Evolutionary conservation across 306 rosid species (phyloP).

Genomic region (Heteromeles arbutifolia): DNA sequence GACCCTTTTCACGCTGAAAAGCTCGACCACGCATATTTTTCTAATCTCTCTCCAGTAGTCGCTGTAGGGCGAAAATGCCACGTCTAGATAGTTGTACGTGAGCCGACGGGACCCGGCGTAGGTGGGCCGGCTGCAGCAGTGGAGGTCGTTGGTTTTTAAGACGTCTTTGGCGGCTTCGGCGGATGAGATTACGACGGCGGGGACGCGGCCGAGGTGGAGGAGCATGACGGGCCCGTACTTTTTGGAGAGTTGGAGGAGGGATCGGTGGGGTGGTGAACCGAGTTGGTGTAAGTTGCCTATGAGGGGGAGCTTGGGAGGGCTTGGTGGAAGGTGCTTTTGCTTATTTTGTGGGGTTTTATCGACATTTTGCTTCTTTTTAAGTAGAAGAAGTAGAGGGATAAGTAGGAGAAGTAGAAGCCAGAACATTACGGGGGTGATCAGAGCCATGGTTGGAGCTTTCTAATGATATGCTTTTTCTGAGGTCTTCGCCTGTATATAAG

Average conservation of each 20-base stretch:
- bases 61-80: slow-evolving; percentile 26
- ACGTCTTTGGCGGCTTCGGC: slow-evolving; percentile 21
- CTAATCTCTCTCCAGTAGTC: slow-evolving; percentile 37
- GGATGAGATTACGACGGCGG: slow-evolving; percentile 19
- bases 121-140: slow-evolving; percentile 24
- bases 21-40: slow-evolving; percentile 22
- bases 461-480: no score
- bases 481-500: no score
- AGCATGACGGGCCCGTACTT: slow-evolving; percentile 25
- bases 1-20: slow-evolving; percentile 28
- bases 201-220: slow-evolving; percentile 11
- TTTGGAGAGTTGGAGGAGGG: slow-evolving; percentile 20
- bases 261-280: slow-evolving; percentile 21
- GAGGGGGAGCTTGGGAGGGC: slow-evolving; percentile 35
- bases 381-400: not conserved
- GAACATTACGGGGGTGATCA: not conserved
- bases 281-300: slow-evolving; percentile 35
- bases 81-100: slow-evolving; percentile 7
- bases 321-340: slow-evolving; percentile 7
- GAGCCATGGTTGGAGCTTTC: not conserved
- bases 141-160: slow-evolving; percentile 22
- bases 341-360: not conserved
- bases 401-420: slow-evolving; percentile 4
- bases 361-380: not conserved
- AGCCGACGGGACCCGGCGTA: not conserved